Percentiles rank a stretch among this genome's conserved stretches.
phyloP scores from a whole-genome alignment of 345 rosid species.

The Melaleuca quinquenervia region DNA sequence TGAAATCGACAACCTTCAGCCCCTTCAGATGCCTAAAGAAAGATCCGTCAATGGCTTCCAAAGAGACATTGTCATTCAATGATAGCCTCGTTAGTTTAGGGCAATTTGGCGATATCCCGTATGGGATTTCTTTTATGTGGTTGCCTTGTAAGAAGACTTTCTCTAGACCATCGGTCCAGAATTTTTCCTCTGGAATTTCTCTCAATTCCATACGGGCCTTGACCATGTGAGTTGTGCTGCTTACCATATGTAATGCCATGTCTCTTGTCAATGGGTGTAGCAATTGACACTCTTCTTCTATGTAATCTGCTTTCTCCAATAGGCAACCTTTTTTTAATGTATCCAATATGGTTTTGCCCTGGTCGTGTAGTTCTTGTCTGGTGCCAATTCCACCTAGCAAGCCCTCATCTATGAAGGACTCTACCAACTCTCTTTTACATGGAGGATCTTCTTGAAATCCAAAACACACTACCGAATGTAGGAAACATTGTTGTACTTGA shows the following conservation, averaged over 20 bases:
- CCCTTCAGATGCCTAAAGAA: neutral
- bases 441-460: neutral
- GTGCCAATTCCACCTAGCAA: neutral
- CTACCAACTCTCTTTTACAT: neutral
- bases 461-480: constrained; percentile 3
- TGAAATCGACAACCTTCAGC: neutral
- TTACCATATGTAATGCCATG: constrained; percentile 8
- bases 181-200: neutral
- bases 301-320: neutral
- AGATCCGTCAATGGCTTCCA: neutral
- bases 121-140: neutral
- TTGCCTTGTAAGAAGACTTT: neutral
- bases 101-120: neutral
- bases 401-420: constrained; percentile 8
- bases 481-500: constrained; percentile 8
- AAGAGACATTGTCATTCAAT: accelerated
- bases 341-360: neutral
- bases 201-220: accelerated
- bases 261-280: constrained; percentile 12
- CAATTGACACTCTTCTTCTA: neutral
- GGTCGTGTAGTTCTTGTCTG: accelerated
- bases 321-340: neutral
- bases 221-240: neutral
- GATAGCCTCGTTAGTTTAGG: neutral
- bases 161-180: neutral